A percentile compares a stretch with the other conserved stretches of the same genome.
Evolutionary conservation across 345 rosid genomes (phyloP).

Genomic region (Linum trigynum): DNA sequence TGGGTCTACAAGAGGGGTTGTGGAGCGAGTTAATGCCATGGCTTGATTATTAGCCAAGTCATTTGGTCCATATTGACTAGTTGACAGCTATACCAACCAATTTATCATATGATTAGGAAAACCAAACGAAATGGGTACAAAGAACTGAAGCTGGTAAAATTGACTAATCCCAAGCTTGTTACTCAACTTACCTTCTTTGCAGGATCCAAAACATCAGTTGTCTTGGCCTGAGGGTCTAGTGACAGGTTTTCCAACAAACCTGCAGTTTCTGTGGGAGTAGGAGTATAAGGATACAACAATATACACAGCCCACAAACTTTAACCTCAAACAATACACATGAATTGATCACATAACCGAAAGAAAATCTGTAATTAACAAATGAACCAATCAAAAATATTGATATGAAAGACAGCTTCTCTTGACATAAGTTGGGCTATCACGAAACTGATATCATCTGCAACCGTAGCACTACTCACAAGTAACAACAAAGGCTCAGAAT

Average conservation of each 20-base stretch:
- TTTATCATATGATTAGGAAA: background rate
- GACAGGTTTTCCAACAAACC: background rate
- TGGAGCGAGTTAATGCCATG: background rate
- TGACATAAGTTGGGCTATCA: no score
- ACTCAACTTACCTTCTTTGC: background rate
- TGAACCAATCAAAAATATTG: no score
- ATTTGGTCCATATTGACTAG: background rate
- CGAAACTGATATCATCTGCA: no score
- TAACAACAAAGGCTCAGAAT: no score
- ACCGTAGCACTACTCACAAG: no score
- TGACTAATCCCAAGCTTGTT: background rate
- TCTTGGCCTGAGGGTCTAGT: background rate
- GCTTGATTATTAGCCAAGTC: background rate
- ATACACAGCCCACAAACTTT: no score
- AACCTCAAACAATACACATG: no score
- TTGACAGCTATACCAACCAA: background rate
- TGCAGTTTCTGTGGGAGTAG: background rate
- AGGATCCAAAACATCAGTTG: background rate
- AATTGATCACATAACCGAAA: no score
- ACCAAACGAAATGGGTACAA: no score
- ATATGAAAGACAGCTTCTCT: no score
- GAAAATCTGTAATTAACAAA: no score
- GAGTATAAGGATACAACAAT: background rate
- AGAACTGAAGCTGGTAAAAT: background rate
- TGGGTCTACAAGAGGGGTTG: background rate